Evolutionary conservation across 169 alveolate species (phyloP), one percentile per base, ranked within the genome.

Genomic region (Eimeria tenella): DNA sequence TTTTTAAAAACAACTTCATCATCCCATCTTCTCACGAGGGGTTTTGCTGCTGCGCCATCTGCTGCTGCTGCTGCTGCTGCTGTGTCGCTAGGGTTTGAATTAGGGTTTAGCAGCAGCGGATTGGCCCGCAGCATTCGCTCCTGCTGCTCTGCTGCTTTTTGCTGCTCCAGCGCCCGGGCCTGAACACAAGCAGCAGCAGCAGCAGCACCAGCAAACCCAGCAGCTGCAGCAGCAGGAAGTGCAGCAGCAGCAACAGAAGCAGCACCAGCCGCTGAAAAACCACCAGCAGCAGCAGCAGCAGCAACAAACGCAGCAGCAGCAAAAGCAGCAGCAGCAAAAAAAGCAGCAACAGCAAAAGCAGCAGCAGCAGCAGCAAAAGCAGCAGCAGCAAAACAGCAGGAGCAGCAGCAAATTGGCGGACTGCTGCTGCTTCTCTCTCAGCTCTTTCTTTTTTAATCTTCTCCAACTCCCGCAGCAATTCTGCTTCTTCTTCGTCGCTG

Each of bases 1-100:
- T 98, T 98, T 86, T 96, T 97, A 93, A 98, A 98, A 19, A 98
- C 97, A 62, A 98, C 96, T 65, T 98, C 99, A 94, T 98, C 99
- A 94, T 97, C 97, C 99, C 99, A 98, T 94, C 96, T 95, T 93
- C 97, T 95, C 95, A 97, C 97, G 21, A 98, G 96, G 56, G 71
- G 56, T 11, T 63, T 71, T 23, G 81, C 50, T 31, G 58, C 65
- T 63, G 75, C 92, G 11, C 63, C 81, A 9, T 60, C 63, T 19
- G 9, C 31, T 3, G 58, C 87, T 9, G 95, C 97, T 56, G 95
- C 94, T 21, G 74, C 74, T 25, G 62, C 86, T 31, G 71, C 19
- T 62, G 73, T 23, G 65, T 56, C 65, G 19, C 7, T 9, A 17
- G 73, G n/a, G n/a, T n/a, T n/a, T n/a, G n/a, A n/a, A n/a, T n/a